A percentile compares a stretch with the other conserved stretches of the same genome.
These are phyloP conservation scores for Stachybotrys elegans DNA, from an alignment of 2,329 filamentous ascomycete species.

Conservation along the genomic window DNA sequence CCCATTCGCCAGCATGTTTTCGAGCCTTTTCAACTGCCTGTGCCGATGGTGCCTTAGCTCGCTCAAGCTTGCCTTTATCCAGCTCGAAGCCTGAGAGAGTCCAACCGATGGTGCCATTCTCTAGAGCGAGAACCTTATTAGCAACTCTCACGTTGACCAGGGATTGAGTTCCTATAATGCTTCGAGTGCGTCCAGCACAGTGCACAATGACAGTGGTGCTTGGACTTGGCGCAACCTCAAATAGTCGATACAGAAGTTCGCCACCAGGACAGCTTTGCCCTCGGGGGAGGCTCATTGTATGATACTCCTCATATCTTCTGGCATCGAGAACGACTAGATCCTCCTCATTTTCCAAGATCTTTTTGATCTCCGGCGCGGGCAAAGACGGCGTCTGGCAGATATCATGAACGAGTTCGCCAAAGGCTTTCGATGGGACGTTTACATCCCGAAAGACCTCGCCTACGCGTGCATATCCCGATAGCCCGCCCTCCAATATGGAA, in stretches of 20 bases:
- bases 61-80: constrained; percentile 15
- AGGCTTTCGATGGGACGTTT: constrained; percentile 24
- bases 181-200: constrained; percentile 25
- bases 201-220: constrained; percentile 22
- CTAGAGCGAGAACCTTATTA: constrained; percentile 21
- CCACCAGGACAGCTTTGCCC: constrained; percentile 25
- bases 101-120: constrained; percentile 26
- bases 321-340: constrained; percentile 22
- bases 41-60: constrained; percentile 8
- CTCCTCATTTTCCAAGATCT: constrained; percentile 13
- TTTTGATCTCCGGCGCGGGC: constrained; percentile 19
- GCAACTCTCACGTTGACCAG: constrained; percentile 19
- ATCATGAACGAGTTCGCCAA: constrained; percentile 24
- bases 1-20: constrained; percentile 8
- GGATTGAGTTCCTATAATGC: constrained; percentile 23
- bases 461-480: constrained; percentile 15
- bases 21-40: constrained; percentile 7
- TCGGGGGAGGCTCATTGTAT: constrained; percentile 25
- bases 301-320: constrained; percentile 21
- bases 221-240: constrained; percentile 18
- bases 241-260: constrained; percentile 22
- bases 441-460: constrained; percentile 25
- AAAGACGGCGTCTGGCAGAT: constrained; percentile 22
- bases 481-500: constrained; percentile 17
- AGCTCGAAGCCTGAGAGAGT: constrained; percentile 20